A percentile compares a stretch with the other conserved stretches of the same genome.
Evolutionary conservation across 1,139 yeast species (phyloP).

Genomic region (Hyphopichia pseudoburtonii): DNA sequence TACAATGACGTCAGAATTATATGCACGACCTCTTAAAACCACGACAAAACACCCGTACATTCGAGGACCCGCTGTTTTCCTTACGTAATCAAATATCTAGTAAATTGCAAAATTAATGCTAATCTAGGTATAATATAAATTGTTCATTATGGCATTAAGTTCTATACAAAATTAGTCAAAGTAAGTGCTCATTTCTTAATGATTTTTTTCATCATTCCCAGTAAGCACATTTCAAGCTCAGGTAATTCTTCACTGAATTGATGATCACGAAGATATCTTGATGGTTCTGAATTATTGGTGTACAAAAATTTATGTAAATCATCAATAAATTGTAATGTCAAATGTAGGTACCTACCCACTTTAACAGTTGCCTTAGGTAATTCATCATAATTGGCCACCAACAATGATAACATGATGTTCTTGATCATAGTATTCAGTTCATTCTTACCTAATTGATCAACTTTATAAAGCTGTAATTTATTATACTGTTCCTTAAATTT

Average conservation of each 20-base stretch:
- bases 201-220: constrained; percentile 17
- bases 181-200: not conserved
- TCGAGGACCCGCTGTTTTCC: too few relatives aligned
- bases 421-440: constrained; percentile 32
- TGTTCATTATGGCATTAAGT: too few relatives aligned
- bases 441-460: constrained; percentile 25
- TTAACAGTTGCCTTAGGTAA: constrained; percentile 25
- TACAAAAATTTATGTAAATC: constrained; percentile 23
- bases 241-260: constrained; percentile 9
- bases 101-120: too few relatives aligned
- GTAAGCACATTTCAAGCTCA: constrained; percentile 19
- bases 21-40: not conserved
- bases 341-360: constrained; percentile 25
- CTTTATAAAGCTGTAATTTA: constrained; percentile 25
- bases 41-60: too few relatives aligned
- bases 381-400: constrained; percentile 25
- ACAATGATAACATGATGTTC: constrained; percentile 32
- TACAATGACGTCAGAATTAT: not conserved
- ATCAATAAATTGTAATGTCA: constrained; percentile 28
- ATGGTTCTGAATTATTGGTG: constrained; percentile 12
- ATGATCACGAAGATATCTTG: constrained; percentile 13
- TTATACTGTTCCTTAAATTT: constrained; percentile 25
- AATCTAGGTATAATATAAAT: too few relatives aligned
- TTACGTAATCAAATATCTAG: too few relatives aligned
- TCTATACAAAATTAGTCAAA: too few relatives aligned